Conservation (phyloP, 2,329 filamentous ascomycete species). For the Thyridium curvatum region DNA sequence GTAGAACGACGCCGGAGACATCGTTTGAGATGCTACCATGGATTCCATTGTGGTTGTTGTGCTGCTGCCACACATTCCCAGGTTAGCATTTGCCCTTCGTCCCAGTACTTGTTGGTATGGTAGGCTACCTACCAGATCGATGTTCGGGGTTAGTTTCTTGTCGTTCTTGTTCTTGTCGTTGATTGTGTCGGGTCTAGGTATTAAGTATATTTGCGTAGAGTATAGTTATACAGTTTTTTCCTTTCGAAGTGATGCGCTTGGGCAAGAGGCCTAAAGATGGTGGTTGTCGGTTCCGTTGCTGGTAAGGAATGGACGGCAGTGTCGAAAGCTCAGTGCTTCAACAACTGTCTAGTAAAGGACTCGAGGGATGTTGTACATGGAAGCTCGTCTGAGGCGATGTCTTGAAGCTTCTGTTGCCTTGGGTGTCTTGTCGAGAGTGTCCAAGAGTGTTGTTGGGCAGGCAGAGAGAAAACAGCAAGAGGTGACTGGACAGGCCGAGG, state of each 20-base stretch:
- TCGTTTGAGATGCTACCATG: slow-evolving; percentile 49
- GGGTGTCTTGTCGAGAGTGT: slow-evolving; percentile 2
- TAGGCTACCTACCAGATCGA: slow-evolving; percentile 20
- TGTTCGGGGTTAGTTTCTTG: background rate
- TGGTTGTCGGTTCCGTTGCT: slow-evolving; percentile 22
- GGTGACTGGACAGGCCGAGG: slow-evolving; percentile 10
- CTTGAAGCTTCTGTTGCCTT: too few species aligned
- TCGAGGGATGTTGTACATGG: slow-evolving; percentile 26
- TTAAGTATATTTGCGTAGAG: slow-evolving; percentile 16
- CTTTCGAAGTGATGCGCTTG: slow-evolving; percentile 13
- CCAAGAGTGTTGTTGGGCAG: slow-evolving; percentile 5
- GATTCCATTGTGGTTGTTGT: slow-evolving; percentile 55
- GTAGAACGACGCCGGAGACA: slow-evolving; percentile 74
- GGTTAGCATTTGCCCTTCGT: slow-evolving; percentile 10
- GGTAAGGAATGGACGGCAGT: slow-evolving; percentile 40
- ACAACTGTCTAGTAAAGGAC: slow-evolving; percentile 22
- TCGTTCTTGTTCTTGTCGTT: slow-evolving; percentile 4
- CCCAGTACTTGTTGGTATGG: slow-evolving; percentile 2
- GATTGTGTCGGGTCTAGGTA: slow-evolving; percentile 16
- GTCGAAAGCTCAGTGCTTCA: slow-evolving; percentile 16
- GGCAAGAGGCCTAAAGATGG: slow-evolving; percentile 30
- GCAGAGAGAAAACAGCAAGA: slow-evolving; percentile 3
- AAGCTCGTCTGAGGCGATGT: slow-evolving; percentile 16
- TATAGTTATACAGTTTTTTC: slow-evolving; percentile 17
- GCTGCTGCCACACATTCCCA: slow-evolving; percentile 11